Base-by-base conservation (phyloP, 2,329 filamentous ascomycete genomes). In the Albophoma yamanashiensis region DNA sequence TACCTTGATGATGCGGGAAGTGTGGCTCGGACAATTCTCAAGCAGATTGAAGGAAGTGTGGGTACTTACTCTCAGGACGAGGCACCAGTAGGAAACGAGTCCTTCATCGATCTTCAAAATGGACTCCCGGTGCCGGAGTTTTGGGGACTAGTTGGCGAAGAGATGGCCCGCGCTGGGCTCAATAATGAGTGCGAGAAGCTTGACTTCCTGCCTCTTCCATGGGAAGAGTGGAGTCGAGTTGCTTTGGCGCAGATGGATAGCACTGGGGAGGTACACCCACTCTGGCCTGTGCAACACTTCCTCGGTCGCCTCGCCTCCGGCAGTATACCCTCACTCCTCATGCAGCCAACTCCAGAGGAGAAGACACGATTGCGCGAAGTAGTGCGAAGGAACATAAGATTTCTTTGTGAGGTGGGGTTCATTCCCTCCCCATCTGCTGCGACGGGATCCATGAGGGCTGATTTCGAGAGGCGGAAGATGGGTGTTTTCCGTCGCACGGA, bases 341-440 rank as follows among this genome's bases (percentile, higher is more conserved):
- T 20, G 55, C 55, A 58, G 31, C 9, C 56, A n/a, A 53, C 52
- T 8, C 36, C 53, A 40, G 27, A 52, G 14, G 58, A 59, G 11
- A 53, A 61, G 4, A 34, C 39, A 6, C 52, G 61, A n/a, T 57
- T 59, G 4, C 17, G 50, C 4, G 38, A 25, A 15, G 63, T 62
- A 5, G 53, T 65, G 2, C 58, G 61, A 34, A 61, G 56, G 20
- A 66, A 64, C 56, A 47, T 65, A 17, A 31, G 58, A 3, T 64
- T 64, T 56, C 59, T 64, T 17, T 57, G 43, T 45, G 47, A 59
- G n/a, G 59, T 63, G 25, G 60, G 59, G 2, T 64, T 65, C 39
- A 58, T 94, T 85, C 25, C 17, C 6, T 31, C 15, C 6, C 47
- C 25, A 31, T 50, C 47, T 11, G 15, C 7, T 5, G 15, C 9